phyloP scores from a whole-genome alignment of 768 basidiomycete genomes.

The Lyophyllum atratum region DNA sequence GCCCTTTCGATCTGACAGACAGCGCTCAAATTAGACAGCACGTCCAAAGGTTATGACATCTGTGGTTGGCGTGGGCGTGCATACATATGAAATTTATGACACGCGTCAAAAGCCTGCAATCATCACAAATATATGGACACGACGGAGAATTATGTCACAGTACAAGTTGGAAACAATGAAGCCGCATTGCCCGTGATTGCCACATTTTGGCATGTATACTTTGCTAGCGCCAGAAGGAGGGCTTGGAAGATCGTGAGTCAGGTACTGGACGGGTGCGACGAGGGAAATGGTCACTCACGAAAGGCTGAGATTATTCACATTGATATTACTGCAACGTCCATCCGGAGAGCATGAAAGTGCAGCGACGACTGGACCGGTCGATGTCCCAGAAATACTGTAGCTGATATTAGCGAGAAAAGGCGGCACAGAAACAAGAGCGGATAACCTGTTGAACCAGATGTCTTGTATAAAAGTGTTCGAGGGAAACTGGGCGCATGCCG shows the following conservation, averaged over 20 bases:
- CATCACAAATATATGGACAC: background rate
- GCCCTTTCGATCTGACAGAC: background rate
- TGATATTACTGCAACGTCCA: conserved; percentile 50
- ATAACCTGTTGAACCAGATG: conserved; percentile 54
- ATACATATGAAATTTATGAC: too few species aligned
- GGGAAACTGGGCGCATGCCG: conserved; percentile 54
- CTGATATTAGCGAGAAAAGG: conserved; percentile 1
- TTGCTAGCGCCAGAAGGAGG: conserved; percentile 42
- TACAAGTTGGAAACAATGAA: conserved; percentile 42
- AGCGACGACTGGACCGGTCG: conserved; percentile 54
- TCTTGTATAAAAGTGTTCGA: conserved; percentile 59
- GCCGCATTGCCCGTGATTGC: conserved; percentile 45
- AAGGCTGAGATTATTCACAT: conserved; percentile 45
- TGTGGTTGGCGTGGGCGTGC: background rate
- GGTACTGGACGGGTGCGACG: background rate
- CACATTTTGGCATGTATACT: conserved; percentile 58
- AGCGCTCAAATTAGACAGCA: background rate
- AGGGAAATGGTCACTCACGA: conserved; percentile 34
- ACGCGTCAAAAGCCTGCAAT: too few species aligned
- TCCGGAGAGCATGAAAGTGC: conserved; percentile 58
- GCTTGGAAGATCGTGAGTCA: conserved; percentile 22
- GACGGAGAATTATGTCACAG: conserved; percentile 24
- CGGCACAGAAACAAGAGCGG: background rate
- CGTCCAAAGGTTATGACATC: background rate
- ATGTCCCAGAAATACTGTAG: conserved; percentile 57